Evolutionary conservation across 257 asterid genomes (phyloP).

Genomic region (Avicennia marina): DNA sequence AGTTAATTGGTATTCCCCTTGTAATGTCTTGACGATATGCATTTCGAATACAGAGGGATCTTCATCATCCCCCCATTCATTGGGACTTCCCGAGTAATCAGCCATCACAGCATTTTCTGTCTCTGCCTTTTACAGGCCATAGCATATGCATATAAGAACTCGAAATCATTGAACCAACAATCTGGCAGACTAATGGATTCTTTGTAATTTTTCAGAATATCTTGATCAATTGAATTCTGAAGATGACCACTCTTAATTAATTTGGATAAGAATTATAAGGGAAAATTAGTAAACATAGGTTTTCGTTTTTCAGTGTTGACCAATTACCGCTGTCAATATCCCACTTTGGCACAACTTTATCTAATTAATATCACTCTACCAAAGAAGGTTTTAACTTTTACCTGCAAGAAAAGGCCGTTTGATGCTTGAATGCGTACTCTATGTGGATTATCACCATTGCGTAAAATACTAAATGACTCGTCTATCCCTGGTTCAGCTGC

Average conservation of each 20-base stretch:
- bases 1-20: constrained; percentile 39
- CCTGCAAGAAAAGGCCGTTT: constrained; percentile 35
- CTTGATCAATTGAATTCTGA: no score
- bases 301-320: no score
- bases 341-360: no score
- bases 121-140: constrained; percentile 32
- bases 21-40: constrained; percentile 30
- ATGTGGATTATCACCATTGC: constrained; percentile 19
- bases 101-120: constrained; percentile 31
- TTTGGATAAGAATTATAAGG: not conserved
- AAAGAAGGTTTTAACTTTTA: no score
- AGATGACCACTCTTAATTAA: not conserved
- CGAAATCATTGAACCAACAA: not conserved
- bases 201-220: no score
- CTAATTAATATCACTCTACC: no score
- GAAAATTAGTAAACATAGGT: no score
- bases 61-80: constrained; percentile 31
- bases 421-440: constrained; percentile 39
- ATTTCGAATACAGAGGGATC: constrained; percentile 39
- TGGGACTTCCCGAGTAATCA: constrained; percentile 26
- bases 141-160: constrained; percentile 5
- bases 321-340: no score
- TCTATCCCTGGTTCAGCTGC: constrained; percentile 33
- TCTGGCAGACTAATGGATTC: no score
- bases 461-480: constrained; percentile 29